Evolutionary conservation across 371 early-diverging fungal genomes (phyloP), one percentile per base, ranked within the genome.

Genomic region (Mortierella sp.): DNA sequence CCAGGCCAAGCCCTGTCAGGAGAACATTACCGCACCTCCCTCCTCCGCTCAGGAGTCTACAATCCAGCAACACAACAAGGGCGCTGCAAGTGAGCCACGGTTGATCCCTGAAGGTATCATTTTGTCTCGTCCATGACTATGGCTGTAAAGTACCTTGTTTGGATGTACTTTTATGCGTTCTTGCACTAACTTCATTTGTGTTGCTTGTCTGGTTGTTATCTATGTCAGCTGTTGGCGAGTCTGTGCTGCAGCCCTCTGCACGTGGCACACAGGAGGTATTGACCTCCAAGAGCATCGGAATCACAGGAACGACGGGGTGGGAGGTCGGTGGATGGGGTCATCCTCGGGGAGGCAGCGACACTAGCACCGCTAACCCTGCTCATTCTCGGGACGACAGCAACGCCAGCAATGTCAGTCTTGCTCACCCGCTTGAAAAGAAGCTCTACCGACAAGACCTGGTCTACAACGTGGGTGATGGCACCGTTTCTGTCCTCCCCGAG

Each of bases 281-380:
- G 48, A 46, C 18, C 4, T 16, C 35, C 14, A 75, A 56, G 8
- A 68, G 14, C 24, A 16, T 32, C 8, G 71, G 48, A 6, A 70
- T 63, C 38, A 74, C 65, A 18, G 80, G 84, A 29, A 77, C 78
- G 4, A 83, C 80, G 1, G 84, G 80, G 8, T 83, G 84, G 84
- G 84, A 83, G 49, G 49, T 80, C 7, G 80, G 84, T 32, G 84
- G 84, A 18, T 80, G 84, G 84, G 70, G 55, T 7, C 84, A 83
- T 63, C 38, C 55, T 16, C 74, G 77, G 18, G 78, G 78, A 3
- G 68, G 73, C 5, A 48, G n/a, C 0, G 65, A 71, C 65, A 70
- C 48, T 1, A 18, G 63, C 27, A 21, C 24, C 12, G 5, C 35
- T 21, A 63, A 24, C 38, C 43, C 21, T 24, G 68, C 68, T 29